Conservation (phyloP, 805 yeast genomes). For the Kodamaea kaohsiungensis region DNA sequence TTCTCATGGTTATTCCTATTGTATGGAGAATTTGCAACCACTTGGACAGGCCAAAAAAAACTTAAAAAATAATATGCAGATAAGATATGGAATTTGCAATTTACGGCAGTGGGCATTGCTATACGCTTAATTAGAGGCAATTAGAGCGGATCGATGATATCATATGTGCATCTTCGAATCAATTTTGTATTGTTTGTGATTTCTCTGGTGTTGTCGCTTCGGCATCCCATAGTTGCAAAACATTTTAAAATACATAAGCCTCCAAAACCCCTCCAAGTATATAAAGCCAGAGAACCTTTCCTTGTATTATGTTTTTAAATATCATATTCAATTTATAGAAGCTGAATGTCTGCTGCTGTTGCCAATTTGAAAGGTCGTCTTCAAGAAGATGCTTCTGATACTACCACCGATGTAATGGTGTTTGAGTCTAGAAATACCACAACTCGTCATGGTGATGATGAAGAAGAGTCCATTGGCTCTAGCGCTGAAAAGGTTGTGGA, state of each 20-base stretch:
- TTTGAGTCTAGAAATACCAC: background rate
- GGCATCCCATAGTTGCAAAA: background rate
- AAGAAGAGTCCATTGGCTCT: slow-evolving; percentile 13
- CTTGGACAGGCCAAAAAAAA: background rate
- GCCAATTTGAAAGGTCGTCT: slow-evolving; percentile 7
- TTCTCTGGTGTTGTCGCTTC: background rate
- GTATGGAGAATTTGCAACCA: background rate
- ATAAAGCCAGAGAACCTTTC: background rate
- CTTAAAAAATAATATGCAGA: background rate
- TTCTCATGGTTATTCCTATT: background rate
- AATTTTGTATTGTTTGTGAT: background rate
- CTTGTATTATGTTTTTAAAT: background rate
- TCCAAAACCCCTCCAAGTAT: background rate
- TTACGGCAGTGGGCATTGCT: background rate
- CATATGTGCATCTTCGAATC: background rate
- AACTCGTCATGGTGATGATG: slow-evolving; percentile 10
- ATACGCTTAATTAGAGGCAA: background rate
- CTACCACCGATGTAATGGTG: slow-evolving; percentile 3
- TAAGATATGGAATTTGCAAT: background rate
- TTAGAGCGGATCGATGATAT: background rate
- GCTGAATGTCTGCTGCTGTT: slow-evolving; percentile 3
- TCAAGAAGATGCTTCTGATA: slow-evolving; percentile 8
- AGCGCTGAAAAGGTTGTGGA: background rate
- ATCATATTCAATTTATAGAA: background rate
- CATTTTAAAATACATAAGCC: background rate